Evolutionary conservation across 306 rosid genomes (phyloP).

Genomic region (Dryas octopetala): DNA sequence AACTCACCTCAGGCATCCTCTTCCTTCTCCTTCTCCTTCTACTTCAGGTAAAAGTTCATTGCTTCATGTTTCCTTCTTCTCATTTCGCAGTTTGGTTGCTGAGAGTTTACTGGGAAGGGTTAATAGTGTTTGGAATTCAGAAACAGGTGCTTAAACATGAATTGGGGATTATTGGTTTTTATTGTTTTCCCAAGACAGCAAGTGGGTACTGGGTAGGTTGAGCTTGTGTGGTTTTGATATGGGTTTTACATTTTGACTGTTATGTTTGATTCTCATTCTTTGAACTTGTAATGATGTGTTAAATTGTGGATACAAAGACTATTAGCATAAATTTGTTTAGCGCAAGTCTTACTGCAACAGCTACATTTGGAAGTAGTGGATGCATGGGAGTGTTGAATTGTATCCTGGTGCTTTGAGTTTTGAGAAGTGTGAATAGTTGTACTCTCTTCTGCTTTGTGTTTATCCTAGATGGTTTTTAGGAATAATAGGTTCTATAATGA

Average conservation of each 20-base stretch:
- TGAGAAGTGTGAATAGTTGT: background rate
- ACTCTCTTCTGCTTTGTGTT: background rate
- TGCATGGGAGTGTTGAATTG: background rate
- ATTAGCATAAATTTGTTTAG: background rate
- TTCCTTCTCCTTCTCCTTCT: constrained; percentile 41
- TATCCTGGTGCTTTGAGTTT: background rate
- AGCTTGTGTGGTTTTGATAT: background rate
- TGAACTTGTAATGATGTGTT: background rate
- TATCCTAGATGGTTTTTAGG: background rate
- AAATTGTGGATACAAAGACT: background rate
- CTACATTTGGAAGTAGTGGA: background rate
- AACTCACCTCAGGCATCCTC: constrained; percentile 51
- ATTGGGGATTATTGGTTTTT: background rate
- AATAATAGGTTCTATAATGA: background rate
- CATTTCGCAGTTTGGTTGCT: background rate
- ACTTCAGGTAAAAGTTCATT: constrained; percentile 23
- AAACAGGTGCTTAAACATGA: background rate
- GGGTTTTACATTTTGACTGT: background rate
- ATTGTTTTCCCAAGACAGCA: background rate
- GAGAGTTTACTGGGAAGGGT: background rate
- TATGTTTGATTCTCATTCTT: background rate
- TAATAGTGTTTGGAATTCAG: background rate
- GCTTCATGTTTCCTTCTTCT: background rate
- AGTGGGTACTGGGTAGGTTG: background rate
- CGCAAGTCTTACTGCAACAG: background rate